phyloP scores from a whole-genome alignment of 352 stramenopile genomes.

The Phytophthora tubulina region DNA sequence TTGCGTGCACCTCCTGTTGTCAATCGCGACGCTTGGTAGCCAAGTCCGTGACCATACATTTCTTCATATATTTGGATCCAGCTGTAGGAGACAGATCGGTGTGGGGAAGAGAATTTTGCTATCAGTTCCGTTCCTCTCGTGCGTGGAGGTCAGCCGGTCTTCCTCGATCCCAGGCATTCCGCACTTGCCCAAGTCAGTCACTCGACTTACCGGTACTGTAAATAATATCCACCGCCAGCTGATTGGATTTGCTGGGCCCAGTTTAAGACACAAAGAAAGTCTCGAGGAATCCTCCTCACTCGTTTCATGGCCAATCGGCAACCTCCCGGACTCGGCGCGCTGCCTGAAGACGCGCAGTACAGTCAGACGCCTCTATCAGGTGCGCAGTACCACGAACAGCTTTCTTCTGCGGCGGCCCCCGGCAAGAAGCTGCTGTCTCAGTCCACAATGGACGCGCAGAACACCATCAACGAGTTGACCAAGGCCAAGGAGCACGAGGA shows the following conservation, averaged over 20 bases:
- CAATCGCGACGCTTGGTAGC: slow-evolving; percentile 16
- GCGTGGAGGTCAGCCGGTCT: slow-evolving; percentile 26
- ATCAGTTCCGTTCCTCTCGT: slow-evolving; percentile 32
- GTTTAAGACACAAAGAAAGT: slow-evolving; percentile 39
- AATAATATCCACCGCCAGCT: slow-evolving; percentile 15
- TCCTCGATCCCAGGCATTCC: slow-evolving; percentile 26
- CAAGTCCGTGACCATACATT: slow-evolving; percentile 24
- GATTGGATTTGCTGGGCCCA: slow-evolving; percentile 32
- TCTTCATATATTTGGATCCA: slow-evolving; percentile 1
- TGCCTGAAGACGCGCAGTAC: slow-evolving; percentile 50
- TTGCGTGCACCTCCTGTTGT: slow-evolving; percentile 17
- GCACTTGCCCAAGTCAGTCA: slow-evolving; percentile 6
- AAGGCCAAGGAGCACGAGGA: slow-evolving; percentile 57
- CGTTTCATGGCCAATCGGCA: slow-evolving; percentile 41
- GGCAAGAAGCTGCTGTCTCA: slow-evolving; percentile 45
- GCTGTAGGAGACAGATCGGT: slow-evolving; percentile 14
- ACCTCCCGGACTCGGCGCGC: slow-evolving; percentile 25
- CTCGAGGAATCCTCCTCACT: slow-evolving; percentile 4
- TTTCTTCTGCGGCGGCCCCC: slow-evolving; percentile 29
- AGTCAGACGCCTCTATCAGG: slow-evolving; percentile 42
- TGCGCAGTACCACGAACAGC: slow-evolving; percentile 42
- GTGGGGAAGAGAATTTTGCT: slow-evolving; percentile 4
- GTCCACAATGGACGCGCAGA: slow-evolving; percentile 57
- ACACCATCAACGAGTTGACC: slow-evolving; percentile 73
- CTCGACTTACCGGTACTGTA: no score